Conservation (phyloP, 2,329 filamentous ascomycete species). For the Dactylonectria macrodidyma region DNA sequence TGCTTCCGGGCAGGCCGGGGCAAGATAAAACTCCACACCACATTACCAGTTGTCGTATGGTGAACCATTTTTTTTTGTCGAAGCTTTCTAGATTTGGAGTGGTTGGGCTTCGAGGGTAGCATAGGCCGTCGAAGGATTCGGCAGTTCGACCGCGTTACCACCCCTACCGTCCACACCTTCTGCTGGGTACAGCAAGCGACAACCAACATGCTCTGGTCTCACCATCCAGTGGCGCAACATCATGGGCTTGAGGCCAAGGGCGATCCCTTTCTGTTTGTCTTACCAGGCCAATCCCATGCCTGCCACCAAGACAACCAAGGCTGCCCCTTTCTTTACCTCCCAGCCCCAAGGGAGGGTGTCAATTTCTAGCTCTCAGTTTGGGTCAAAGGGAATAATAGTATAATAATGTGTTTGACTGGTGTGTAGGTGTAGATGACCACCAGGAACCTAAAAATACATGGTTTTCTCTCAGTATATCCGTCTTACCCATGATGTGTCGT, state of each 20-base stretch:
- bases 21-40: constrained; percentile 1
- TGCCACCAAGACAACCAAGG: not conserved
- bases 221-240: not conserved
- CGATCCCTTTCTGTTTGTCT: not conserved
- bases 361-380: not conserved
- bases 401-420: constrained; percentile 6
- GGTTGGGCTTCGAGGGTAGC: constrained; percentile 9
- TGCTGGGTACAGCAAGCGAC: constrained; percentile 14
- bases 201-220: not conserved
- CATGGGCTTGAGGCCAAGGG: not conserved
- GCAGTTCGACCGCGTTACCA: constrained; percentile 13
- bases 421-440: constrained; percentile 1
- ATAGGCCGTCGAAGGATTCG: constrained; percentile 10
- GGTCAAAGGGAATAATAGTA: constrained; percentile 7
- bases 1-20: not conserved
- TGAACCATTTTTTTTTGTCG: not conserved
- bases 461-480: not conserved
- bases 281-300: not conserved
- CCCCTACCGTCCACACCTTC: not conserved
- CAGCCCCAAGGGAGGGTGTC: not conserved
- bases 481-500: not conserved
- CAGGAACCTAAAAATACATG: constrained; percentile 7
- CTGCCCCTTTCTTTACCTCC: not conserved
- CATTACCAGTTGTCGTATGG: not conserved
- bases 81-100: not conserved